Percentiles rank a stretch among this genome's conserved stretches.
Evolutionary conservation across 2,329 filamentous ascomycete genomes (phyloP).

Genomic region (Aphanoascus verrucosus): DNA sequence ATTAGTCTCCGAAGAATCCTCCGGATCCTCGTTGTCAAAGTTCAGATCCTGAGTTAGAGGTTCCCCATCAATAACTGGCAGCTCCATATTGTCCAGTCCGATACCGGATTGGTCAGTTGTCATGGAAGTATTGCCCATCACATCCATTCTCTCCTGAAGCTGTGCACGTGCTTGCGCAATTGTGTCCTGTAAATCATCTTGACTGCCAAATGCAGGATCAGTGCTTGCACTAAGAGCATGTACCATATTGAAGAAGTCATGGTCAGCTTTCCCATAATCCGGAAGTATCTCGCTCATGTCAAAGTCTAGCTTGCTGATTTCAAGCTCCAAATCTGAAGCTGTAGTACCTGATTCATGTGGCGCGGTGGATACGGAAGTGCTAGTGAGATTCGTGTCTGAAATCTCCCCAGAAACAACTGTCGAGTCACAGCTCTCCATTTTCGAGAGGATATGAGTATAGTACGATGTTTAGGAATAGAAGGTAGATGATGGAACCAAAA

Average conservation of each 20-base stretch:
- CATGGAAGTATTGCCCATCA: not conserved
- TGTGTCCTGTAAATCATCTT: not conserved
- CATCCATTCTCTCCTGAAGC: conserved; percentile 4
- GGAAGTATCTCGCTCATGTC: not conserved
- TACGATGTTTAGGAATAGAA: too few species aligned
- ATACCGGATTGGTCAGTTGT: not conserved
- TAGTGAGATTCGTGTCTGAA: too few species aligned
- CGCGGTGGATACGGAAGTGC: too few species aligned
- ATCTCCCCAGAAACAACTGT: too few species aligned
- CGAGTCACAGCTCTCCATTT: too few species aligned
- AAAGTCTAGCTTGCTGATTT: not conserved
- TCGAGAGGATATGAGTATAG: too few species aligned
- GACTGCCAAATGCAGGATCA: not conserved
- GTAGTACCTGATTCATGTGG: not conserved
- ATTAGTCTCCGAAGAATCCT: not conserved
- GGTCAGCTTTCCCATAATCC: not conserved
- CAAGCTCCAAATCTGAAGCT: not conserved
- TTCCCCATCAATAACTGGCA: not conserved
- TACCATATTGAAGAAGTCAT: not conserved
- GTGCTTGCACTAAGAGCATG: not conserved
- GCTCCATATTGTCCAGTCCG: not conserved
- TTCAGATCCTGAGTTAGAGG: not conserved
- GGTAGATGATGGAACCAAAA: too few species aligned
- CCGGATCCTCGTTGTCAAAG: not conserved
- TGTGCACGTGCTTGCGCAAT: not conserved